Evolutionary conservation across 2,329 filamentous ascomycete genomes (phyloP).

Genomic region (Daldinia sp.): DNA sequence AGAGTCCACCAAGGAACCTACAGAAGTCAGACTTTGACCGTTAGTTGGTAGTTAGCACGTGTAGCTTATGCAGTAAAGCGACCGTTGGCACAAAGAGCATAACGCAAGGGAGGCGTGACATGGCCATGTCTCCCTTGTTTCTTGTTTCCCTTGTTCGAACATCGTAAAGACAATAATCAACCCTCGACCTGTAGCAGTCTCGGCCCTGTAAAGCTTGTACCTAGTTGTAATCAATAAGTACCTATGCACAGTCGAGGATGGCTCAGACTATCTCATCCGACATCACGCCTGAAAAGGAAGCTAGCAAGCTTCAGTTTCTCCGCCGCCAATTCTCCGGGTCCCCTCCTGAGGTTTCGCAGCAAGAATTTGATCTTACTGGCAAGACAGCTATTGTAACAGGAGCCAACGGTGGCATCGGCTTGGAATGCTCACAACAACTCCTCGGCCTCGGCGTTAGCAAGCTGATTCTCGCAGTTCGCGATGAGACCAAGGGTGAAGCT

Average conservation of each 20-base stretch:
- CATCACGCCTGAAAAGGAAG: slow-evolving; percentile 21
- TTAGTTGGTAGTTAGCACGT: not conserved
- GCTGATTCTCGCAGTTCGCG: slow-evolving; percentile 16
- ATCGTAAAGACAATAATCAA: not conserved
- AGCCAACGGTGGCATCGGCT: slow-evolving; percentile 11
- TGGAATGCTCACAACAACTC: slow-evolving; percentile 14
- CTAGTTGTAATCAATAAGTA: not conserved
- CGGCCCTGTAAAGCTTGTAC: not conserved
- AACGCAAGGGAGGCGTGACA: too few species aligned
- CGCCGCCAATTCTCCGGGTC: slow-evolving; percentile 8
- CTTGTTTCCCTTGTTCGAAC: not conserved
- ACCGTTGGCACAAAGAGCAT: not conserved
- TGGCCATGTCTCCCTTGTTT: not conserved
- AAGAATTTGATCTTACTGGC: slow-evolving; percentile 9
- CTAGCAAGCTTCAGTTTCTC: slow-evolving; percentile 11
- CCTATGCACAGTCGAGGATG: not conserved
- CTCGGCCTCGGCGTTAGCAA: slow-evolving; percentile 5
- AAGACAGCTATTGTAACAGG: slow-evolving; percentile 24
- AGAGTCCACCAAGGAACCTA: too few species aligned
- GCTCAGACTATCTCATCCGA: not conserved
- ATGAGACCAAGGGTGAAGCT: slow-evolving; percentile 12
- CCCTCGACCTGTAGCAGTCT: not conserved
- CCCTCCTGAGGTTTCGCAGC: not conserved
- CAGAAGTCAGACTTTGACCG: too few species aligned
- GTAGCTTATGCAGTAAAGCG: not conserved